phyloP scores from a whole-genome alignment of 2,329 filamentous ascomycete species.

The Amauroascus verrucosus region DNA sequence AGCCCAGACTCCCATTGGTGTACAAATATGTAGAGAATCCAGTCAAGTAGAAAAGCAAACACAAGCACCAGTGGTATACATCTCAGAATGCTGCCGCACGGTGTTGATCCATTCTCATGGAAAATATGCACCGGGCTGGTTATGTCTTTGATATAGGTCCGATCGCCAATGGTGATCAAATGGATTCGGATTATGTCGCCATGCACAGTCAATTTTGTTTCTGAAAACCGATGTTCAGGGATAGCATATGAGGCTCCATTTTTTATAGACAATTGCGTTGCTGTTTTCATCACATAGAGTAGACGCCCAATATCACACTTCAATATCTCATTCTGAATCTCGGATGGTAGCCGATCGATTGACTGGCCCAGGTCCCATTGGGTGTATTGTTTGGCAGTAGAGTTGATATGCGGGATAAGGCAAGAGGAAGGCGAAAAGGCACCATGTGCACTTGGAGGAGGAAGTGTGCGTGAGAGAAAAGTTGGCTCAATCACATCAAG shows the following conservation, averaged over 20 bases:
- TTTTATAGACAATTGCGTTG: slow-evolving; percentile 7
- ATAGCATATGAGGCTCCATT: background rate
- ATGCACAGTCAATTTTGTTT: slow-evolving; percentile 6
- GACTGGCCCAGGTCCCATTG: background rate
- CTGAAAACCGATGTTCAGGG: slow-evolving; percentile 11
- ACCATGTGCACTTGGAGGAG: slow-evolving; percentile 4
- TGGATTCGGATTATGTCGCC: slow-evolving; percentile 9
- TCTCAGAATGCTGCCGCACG: background rate
- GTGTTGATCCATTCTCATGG: background rate
- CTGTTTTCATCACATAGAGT: slow-evolving; percentile 14
- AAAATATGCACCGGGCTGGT: background rate
- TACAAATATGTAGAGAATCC: background rate
- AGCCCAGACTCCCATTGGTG: background rate
- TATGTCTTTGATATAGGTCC: slow-evolving; percentile 13
- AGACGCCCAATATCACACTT: slow-evolving; percentile 15
- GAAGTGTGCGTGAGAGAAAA: slow-evolving; percentile 4
- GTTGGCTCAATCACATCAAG: slow-evolving; percentile 11
- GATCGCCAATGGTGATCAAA: slow-evolving; percentile 11
- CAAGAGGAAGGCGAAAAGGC: slow-evolving; percentile 1
- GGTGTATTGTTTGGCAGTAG: background rate
- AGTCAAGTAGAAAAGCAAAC: slow-evolving; percentile 4
- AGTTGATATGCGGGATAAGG: background rate
- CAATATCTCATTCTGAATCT: slow-evolving; percentile 13
- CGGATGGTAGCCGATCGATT: slow-evolving; percentile 6
- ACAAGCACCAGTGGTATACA: background rate